Evolutionary conservation across 2,329 filamentous ascomycete genomes (phyloP), one percentile per base, ranked within the genome.

Genomic region (Boeremia exigua): DNA sequence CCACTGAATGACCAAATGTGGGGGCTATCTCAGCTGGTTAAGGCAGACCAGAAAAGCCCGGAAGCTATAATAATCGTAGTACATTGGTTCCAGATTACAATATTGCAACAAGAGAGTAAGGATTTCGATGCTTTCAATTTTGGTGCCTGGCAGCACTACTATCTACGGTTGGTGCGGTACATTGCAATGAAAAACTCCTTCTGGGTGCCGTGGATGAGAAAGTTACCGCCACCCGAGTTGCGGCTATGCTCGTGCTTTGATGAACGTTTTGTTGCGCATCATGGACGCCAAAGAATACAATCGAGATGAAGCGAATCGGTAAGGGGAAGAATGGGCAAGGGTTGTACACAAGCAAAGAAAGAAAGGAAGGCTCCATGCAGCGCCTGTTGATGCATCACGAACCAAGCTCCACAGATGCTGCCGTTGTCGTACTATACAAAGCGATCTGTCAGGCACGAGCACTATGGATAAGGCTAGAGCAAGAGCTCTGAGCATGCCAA

Each of bases 401-500:
- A 63, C 66, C 56, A 71, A 60, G 71, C 69, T 71, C 65, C 66
- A 62, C 56, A 62, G 59, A 72, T 73, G 68, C 68, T 71, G 59
- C 58, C 69, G 59, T 62, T 55, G 65, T 58, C 58, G 64, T 75
- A 74, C 65, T 74, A 70, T 74, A 75, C 72, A 74, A 69, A 60
- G 58, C 62, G 53, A 66, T 59, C 60, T 65, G 65, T 61, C 60
- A 54, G 56, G 52, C 58, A 57, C 40, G 39, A 60, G 54, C 32
- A 56, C 51, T 55, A 48, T 52, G 49, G 48, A 55, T 49, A 54
- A 50, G 59, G 61, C 61, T 56, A 60, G 53, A 62, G 50, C 48
- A 42, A 53, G 44, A 50, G 48, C 40, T 48, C 47, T 58, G 29
- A 49, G 61, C 48, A 43, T 53, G 48, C 58, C 58, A 46, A 48